Evolutionary conservation across 78 protist genomes (phyloP).

Genomic region (Neovahlkampfia damariscottae): DNA sequence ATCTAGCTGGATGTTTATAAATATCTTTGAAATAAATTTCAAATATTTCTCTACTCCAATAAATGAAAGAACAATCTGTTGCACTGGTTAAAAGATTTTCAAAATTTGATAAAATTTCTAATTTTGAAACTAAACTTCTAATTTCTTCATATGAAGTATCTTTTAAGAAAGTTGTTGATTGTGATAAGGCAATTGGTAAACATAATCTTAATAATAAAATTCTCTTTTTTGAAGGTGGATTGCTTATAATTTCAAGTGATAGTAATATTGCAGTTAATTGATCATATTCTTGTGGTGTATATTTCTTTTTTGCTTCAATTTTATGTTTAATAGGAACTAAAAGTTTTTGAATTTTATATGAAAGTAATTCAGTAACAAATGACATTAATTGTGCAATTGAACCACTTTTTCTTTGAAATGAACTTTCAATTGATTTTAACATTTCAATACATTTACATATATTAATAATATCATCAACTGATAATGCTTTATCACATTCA

Average conservation of each 20-base stretch:
- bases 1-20: slow-evolving; percentile 37
- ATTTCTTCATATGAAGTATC: slow-evolving; percentile 28
- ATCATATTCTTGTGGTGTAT: slow-evolving; percentile 1
- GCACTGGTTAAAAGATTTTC: neutral
- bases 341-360: slow-evolving; percentile 3
- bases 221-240: neutral
- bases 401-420: slow-evolving; percentile 19
- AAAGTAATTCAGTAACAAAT: slow-evolving; percentile 7
- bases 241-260: neutral
- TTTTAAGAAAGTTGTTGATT: neutral
- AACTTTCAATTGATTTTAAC: slow-evolving; percentile 6
- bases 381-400: slow-evolving; percentile 20
- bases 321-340: slow-evolving; percentile 9
- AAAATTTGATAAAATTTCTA: slow-evolving; percentile 35
- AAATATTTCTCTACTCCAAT: slow-evolving; percentile 49
- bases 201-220: neutral
- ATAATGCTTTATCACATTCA: neutral
- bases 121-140: neutral
- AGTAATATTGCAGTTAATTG: slow-evolving; percentile 8
- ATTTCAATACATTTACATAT: slow-evolving; percentile 19
- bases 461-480: neutral
- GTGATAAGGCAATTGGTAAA: neutral
- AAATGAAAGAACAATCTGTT: slow-evolving; percentile 57
- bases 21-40: slow-evolving; percentile 44
- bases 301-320: slow-evolving; percentile 14